Evolutionary conservation across 2,329 filamentous ascomycete genomes (phyloP).

Genomic region (Pseudodiploospora longispora): DNA sequence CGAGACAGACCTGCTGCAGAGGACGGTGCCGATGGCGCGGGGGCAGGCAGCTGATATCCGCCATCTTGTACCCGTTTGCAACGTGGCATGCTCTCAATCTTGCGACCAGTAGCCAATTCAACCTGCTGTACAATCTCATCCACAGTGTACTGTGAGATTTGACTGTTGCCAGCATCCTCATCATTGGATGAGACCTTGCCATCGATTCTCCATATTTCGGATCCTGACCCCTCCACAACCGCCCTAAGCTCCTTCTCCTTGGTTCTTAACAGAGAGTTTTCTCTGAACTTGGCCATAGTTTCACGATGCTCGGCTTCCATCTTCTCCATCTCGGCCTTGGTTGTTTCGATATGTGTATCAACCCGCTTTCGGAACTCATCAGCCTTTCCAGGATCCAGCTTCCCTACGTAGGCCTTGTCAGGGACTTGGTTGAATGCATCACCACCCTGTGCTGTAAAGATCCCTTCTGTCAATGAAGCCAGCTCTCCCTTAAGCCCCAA

Average conservation of each 20-base stretch:
- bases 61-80: slow-evolving; percentile 70
- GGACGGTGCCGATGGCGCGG: slow-evolving; percentile 26
- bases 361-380: slow-evolving; percentile 79
- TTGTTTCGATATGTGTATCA: slow-evolving; percentile 60
- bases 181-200: slow-evolving; percentile 43
- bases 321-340: slow-evolving; percentile 73
- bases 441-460: slow-evolving; percentile 61
- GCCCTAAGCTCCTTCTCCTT: slow-evolving; percentile 70
- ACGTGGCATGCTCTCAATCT: slow-evolving; percentile 54
- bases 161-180: slow-evolving; percentile 30
- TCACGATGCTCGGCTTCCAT: slow-evolving; percentile 74
- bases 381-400: slow-evolving; percentile 66
- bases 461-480: slow-evolving; percentile 70
- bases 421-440: slow-evolving; percentile 36
- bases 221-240: slow-evolving; percentile 50
- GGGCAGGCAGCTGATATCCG: slow-evolving; percentile 57
- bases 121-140: slow-evolving; percentile 70
- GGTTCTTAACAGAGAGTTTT: slow-evolving; percentile 58
- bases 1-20: slow-evolving; percentile 36
- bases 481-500: slow-evolving; percentile 79
- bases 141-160: slow-evolving; percentile 43
- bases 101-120: slow-evolving; percentile 61
- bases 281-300: slow-evolving; percentile 66
- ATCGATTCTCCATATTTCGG: slow-evolving; percentile 58
- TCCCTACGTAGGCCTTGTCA: slow-evolving; percentile 52